Percentiles rank a stretch among this genome's conserved stretches.
phyloP scores from a whole-genome alignment of 805 yeast genomes.

The Hanseniaspora clermontiae region DNA sequence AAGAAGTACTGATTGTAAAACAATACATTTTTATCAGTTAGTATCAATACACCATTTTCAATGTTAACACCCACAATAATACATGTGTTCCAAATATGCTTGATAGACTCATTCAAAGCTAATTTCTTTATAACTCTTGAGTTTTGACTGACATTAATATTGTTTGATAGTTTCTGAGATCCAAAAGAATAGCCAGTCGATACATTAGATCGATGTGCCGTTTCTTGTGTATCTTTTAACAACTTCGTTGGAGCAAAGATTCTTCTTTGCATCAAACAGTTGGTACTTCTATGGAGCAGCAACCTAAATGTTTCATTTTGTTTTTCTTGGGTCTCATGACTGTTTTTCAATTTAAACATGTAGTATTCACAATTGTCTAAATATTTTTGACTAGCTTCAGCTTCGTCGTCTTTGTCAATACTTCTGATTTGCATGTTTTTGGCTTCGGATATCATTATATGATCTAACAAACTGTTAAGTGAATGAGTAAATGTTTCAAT shows the following conservation, averaged over 20 bases:
- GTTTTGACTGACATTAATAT: conserved; percentile 41
- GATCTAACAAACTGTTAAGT: background rate
- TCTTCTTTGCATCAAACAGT: conserved; percentile 7
- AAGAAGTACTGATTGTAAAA: conserved; percentile 55
- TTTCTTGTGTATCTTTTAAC: background rate
- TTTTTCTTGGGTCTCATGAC: background rate
- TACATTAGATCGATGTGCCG: conserved; percentile 30
- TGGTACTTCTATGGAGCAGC: background rate
- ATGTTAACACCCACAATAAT: conserved; percentile 67
- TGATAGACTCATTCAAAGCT: conserved; percentile 56
- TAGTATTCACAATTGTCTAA: background rate
- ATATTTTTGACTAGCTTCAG: conserved; percentile 19
- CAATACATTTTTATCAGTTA: conserved; percentile 54
- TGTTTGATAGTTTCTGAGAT: background rate
- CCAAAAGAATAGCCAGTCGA: conserved; percentile 29
- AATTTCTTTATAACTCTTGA: conserved; percentile 60
- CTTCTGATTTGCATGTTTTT: conserved; percentile 20
- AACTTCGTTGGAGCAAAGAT: conserved; percentile 27
- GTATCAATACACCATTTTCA: conserved; percentile 58
- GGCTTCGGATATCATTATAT: conserved; percentile 20
- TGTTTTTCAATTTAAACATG: background rate
- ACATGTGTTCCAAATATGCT: conserved; percentile 62
- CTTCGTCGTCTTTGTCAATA: conserved; percentile 18
- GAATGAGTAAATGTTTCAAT: background rate
- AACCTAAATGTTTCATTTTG: background rate